Percentiles rank a stretch among this genome's conserved stretches.
Evolutionary conservation across 176 grass and related monocot species (phyloP).

Genomic region (Olyra latifolia): DNA sequence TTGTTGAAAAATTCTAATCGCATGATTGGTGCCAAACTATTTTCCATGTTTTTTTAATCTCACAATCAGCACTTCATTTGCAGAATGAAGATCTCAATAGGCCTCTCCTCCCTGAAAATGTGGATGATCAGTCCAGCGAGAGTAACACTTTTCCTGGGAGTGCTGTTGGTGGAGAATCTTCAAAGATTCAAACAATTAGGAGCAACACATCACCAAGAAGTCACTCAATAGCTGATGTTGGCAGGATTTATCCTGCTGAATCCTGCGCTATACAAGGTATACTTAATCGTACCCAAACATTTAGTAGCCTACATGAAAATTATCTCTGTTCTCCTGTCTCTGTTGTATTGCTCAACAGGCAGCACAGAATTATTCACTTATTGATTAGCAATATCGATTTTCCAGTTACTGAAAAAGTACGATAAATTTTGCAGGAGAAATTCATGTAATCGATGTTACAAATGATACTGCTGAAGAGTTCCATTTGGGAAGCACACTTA

Average conservation of each 20-base stretch:
- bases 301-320: background rate
- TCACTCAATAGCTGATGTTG: constrained; percentile 46
- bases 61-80: constrained; percentile 32
- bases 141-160: constrained; percentile 46
- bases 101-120: constrained; percentile 64
- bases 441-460: constrained; percentile 62
- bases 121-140: constrained; percentile 29
- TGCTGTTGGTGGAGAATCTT: constrained; percentile 53
- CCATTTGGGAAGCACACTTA: constrained; percentile 57
- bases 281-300: constrained; percentile 1
- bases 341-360: background rate
- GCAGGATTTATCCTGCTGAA: constrained; percentile 45
- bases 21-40: background rate
- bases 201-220: constrained; percentile 45
- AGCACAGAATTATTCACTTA: background rate
- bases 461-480: constrained; percentile 52
- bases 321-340: background rate
- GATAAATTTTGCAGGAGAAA: constrained; percentile 62
- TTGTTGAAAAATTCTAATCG: background rate
- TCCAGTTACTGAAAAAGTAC: constrained; percentile 1
- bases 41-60: constrained; percentile 3
- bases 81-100: constrained; percentile 73
- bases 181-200: constrained; percentile 67
- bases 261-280: constrained; percentile 55
- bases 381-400: background rate